phyloP scores from a whole-genome alignment of 106 monocot genomes.

The Apostasia shenzhenica region DNA sequence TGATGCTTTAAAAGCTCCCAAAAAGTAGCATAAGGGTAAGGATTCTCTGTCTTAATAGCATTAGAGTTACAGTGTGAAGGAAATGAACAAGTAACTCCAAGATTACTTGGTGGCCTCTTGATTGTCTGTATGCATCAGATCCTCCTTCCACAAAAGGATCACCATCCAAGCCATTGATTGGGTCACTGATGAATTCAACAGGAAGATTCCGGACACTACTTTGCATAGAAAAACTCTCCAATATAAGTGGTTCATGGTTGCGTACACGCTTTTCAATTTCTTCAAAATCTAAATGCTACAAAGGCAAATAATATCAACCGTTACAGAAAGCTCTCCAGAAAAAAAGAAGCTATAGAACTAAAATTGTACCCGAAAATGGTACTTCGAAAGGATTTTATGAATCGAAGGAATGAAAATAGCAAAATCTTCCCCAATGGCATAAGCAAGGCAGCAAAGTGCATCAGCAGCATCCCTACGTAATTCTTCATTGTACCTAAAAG shows the following conservation, averaged over 20 bases:
- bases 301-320: background rate
- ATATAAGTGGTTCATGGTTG: constrained; percentile 54
- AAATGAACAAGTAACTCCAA: background rate
- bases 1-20: no score
- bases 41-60: no score
- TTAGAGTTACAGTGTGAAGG: no score
- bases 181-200: constrained; percentile 71
- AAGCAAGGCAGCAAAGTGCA: constrained; percentile 83
- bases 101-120: constrained; percentile 80
- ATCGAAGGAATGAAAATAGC: constrained; percentile 80
- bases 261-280: constrained; percentile 65
- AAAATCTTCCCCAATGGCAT: constrained; percentile 94
- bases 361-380: constrained; percentile 59
- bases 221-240: constrained; percentile 51
- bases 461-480: constrained; percentile 86
- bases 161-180: constrained; percentile 62
- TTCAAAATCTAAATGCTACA: constrained; percentile 89
- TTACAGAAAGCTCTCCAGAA: background rate
- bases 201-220: constrained; percentile 34
- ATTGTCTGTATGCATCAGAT: constrained; percentile 42
- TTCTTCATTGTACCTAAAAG: constrained; percentile 79
- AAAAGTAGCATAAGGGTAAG: no score
- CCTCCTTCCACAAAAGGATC: constrained; percentile 68
- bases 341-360: constrained; percentile 1
- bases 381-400: constrained; percentile 72